Base-by-base conservation (phyloP, 2,329 filamentous ascomycete genomes). In the Diatrype stigma region DNA sequence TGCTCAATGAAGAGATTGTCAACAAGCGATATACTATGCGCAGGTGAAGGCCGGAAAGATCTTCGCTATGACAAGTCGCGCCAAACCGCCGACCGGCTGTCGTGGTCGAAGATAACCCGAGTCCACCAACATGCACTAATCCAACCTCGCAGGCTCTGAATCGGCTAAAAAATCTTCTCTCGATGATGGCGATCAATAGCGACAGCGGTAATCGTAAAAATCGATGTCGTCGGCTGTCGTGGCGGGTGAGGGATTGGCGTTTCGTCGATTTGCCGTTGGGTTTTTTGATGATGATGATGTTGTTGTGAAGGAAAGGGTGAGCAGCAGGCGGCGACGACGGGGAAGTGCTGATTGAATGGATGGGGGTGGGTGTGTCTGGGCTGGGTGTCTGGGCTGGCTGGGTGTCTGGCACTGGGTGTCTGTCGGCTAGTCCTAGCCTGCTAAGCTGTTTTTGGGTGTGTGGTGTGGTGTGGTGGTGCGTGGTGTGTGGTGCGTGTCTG, bases 11-110 rank as follows among this genome's bases (percentile, higher is more conserved):
- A 37, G n/a, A 37, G 4, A 37, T 16, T 6, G 34, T 17, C 34
- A 17, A 37, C 14, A 37, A 17, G 34, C n/a, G 34, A 37, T 30
- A 30, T 30, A 10, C 6, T 5, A 30, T 30, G 26, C 26, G 26
- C 26, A 21, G 17, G 12, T 40, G 50, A 52, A 51, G 52, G 30
- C 37, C 44, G 38, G 50, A 56, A 56, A 53, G 51, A 59, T 56
- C 60, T 53, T 63, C 58, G 62, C 50, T 58, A 61, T 63, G 69
- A 65, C 64, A 62, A 68, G 65, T 66, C 63, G 66, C 68, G 66
- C 64, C 63, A 67, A 63, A 65, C 62, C 60, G 65, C 66, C 64
- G 68, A 69, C 65, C 67, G 67, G 64, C 59, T 66, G 63, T 64
- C 63, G 56, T 63, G 60, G 63, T 65, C 60, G 57, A 63, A 65